Evolutionary conservation across 139 green algal genomes (phyloP).

Genomic region (Haematococcus sp.): DNA sequence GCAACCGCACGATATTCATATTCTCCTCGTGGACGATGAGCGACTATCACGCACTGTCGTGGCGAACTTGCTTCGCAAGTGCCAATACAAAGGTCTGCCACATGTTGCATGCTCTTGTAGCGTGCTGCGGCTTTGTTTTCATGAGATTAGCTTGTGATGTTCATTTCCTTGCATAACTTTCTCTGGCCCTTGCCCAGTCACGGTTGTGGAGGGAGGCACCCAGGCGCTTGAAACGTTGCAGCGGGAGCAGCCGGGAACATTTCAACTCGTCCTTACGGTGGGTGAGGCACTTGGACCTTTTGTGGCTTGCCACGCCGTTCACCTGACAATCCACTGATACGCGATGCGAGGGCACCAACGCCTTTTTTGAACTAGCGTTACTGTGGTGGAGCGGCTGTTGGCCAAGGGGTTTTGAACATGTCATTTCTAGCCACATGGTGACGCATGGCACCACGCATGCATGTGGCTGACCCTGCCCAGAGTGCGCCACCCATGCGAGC

Average conservation of each 20-base stretch:
- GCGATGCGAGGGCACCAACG: background rate
- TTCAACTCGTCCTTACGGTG: slow-evolving; percentile 83
- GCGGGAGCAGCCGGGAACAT: slow-evolving; percentile 56
- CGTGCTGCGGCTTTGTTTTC: background rate
- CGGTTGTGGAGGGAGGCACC: slow-evolving; percentile 63
- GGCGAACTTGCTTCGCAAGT: slow-evolving; percentile 72
- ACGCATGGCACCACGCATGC: background rate
- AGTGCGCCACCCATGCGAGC: no score
- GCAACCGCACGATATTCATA: slow-evolving; percentile 49
- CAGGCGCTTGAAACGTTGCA: slow-evolving; percentile 74
- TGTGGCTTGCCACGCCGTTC: background rate
- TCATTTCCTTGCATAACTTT: background rate
- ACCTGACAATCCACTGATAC: background rate
- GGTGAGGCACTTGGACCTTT: slow-evolving; percentile 4
- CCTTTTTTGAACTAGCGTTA: background rate
- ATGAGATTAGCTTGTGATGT: background rate
- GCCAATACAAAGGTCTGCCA: slow-evolving; percentile 73
- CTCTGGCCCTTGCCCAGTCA: slow-evolving; percentile 52
- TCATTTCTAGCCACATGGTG: background rate
- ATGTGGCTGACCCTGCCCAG: no score
- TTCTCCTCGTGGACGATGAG: slow-evolving; percentile 89
- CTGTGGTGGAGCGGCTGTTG: background rate
- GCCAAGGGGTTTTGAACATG: background rate
- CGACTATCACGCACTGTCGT: slow-evolving; percentile 71
- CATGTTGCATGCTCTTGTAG: background rate